These are phyloP conservation scores for Rhodocollybia butyracea DNA, from an alignment of 768 basidiomycete genomes.

Conservation along the genomic window DNA sequence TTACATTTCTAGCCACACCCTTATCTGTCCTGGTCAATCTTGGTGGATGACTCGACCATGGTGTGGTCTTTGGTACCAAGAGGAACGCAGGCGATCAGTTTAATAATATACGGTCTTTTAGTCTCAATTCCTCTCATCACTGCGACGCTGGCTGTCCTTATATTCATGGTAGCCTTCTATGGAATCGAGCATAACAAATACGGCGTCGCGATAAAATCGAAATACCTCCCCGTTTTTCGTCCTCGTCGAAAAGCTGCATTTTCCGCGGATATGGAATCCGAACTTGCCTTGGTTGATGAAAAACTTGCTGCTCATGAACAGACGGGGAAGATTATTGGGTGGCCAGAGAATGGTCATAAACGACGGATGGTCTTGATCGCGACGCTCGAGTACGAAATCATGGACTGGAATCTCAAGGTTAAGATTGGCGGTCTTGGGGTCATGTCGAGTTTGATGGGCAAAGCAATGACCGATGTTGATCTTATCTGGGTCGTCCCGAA, in stretches of 20 bases:
- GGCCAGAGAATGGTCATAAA: slow-evolving; percentile 92
- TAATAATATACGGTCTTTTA: slow-evolving; percentile 85
- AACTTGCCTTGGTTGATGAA: slow-evolving; percentile 52
- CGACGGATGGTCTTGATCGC: slow-evolving; percentile 86
- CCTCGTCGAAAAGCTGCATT: slow-evolving; percentile 55
- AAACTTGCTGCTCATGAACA: slow-evolving; percentile 69
- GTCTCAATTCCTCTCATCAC: slow-evolving; percentile 82
- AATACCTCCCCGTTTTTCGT: slow-evolving; percentile 88
- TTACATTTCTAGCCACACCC: too few relatives aligned
- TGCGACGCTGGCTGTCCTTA: slow-evolving; percentile 71
- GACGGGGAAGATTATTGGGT: slow-evolving; percentile 80
- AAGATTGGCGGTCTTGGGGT: slow-evolving; percentile 97
- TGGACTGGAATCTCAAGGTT: slow-evolving; percentile 97
- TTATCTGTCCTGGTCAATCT: slow-evolving; percentile 82
- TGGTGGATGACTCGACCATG: slow-evolving; percentile 75
- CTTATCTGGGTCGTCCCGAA: slow-evolving; percentile 93
- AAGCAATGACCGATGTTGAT: slow-evolving; percentile 97
- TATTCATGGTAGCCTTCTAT: slow-evolving; percentile 97
- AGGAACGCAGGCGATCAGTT: slow-evolving; percentile 76
- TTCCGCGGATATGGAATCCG: slow-evolving; percentile 56
- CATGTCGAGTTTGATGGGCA: slow-evolving; percentile 97
- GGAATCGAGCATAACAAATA: slow-evolving; percentile 93
- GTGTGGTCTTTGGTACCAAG: slow-evolving; percentile 80
- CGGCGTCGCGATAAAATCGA: slow-evolving; percentile 70
- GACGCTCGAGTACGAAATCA: slow-evolving; percentile 93